Evolutionary conservation across 352 stramenopile genomes (phyloP), one percentile per base, ranked within the genome.

Genomic region (Phytophthora uliginosa): DNA sequence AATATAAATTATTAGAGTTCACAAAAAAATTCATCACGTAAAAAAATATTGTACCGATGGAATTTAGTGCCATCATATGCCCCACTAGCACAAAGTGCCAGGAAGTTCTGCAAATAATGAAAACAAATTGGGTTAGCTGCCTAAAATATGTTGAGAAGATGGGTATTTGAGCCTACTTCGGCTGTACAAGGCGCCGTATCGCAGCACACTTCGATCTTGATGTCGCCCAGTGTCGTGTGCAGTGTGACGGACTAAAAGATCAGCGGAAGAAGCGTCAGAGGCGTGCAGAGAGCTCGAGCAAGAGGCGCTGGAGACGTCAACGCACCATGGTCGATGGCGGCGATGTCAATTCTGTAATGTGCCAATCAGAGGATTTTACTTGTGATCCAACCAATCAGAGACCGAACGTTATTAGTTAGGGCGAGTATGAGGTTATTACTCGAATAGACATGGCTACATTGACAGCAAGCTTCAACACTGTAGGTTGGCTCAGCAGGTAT

Each of bases 191-290:
- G 96, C 38, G 93, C 90, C 8, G 94, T 98, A 80, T 99, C 95
- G 74, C 95, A 99, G 78, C 94, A 98, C 34, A 99, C 88, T 83
- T 99, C 98, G 65, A 99, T 94, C 79, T 99, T 99, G 54, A 99
- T 86, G 70, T 99, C 95, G 26, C 98, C 98, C 5, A 98, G 78
- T 4, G 78, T 96, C 54, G 98, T 99, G 71, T 99, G 93, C 17
- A 99, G 85, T 47, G 96, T 99, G 34, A 99, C 94, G 28, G 96
- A 97, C 90, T 95, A 63, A n/a, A 57, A 56, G 8, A n/a, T 42
- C 17, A 22, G 7, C 3, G 7, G 40, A 45, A 47, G 34, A 61
- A 20, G 33, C 20, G 53, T 66, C 59, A 63, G 40, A 55, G 4
- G 31, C 20, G 9, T 47, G 52, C 26, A 73, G 26, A 45, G 45